Conservation (phyloP, 2,329 filamentous ascomycete genomes). For the Rhinocladiella mackenziei region DNA sequence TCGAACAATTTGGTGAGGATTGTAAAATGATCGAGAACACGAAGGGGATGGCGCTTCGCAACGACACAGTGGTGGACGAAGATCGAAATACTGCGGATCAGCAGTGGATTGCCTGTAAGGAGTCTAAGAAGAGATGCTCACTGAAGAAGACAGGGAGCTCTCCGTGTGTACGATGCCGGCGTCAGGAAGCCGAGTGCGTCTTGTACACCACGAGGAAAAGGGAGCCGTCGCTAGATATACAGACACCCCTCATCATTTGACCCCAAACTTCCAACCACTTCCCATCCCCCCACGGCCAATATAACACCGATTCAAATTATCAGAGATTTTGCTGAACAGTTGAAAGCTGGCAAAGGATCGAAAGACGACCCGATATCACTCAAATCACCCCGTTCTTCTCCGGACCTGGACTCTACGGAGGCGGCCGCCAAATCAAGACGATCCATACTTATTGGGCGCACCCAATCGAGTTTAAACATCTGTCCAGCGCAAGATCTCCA, state of each 20-base stretch:
- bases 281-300: no score
- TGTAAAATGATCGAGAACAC: slow-evolving; percentile 12
- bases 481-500: slow-evolving; percentile 1
- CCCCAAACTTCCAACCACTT: no score
- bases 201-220: background rate
- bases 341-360: no score
- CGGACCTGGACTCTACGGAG: background rate
- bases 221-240: background rate
- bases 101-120: slow-evolving; percentile 1
- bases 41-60: slow-evolving; percentile 10
- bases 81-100: background rate
- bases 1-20: slow-evolving; percentile 16
- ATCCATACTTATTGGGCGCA: slow-evolving; percentile 27
- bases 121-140: slow-evolving; percentile 5
- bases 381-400: slow-evolving; percentile 7
- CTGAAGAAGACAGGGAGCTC: background rate
- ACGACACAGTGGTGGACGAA: background rate
- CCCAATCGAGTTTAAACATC: slow-evolving; percentile 27
- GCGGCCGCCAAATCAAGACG: slow-evolving; percentile 5
- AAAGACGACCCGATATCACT: slow-evolving; percentile 11
- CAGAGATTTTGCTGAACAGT: no score
- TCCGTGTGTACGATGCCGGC: slow-evolving; percentile 5
- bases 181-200: slow-evolving; percentile 2
- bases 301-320: no score
- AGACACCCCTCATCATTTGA: background rate